A percentile compares a stretch with the other conserved stretches of the same genome.
phyloP scores from a whole-genome alignment of 441 rosid genomes.

The Gossypium schwendimanii region DNA sequence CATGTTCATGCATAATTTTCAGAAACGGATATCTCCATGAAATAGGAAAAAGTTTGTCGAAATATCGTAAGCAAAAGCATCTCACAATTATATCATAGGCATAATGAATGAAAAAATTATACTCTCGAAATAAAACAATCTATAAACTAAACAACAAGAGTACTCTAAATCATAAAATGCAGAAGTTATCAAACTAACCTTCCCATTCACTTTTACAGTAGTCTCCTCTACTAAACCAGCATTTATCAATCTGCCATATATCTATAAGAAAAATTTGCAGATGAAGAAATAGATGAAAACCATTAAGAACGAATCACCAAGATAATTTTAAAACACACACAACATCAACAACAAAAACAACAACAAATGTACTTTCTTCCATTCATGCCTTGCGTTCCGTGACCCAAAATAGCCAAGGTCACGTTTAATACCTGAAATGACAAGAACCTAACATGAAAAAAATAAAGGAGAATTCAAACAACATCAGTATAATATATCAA shows the following conservation, averaged over 20 bases:
- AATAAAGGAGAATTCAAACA: conserved; percentile 16
- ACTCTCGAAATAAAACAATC: too few relatives aligned
- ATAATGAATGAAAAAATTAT: background rate
- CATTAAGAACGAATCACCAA: background rate
- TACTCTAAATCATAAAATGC: background rate
- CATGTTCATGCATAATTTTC: conserved; percentile 7
- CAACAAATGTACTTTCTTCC: conserved; percentile 38
- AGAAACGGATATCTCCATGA: background rate
- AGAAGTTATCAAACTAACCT: conserved; percentile 29
- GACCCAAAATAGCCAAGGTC: conserved; percentile 51
- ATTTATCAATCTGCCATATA: conserved; percentile 45
- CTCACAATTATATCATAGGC: background rate
- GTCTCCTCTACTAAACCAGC: conserved; percentile 45
- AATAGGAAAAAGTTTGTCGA: background rate
- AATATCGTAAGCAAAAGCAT: background rate
- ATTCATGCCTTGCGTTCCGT: conserved; percentile 37
- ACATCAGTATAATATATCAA: conserved; percentile 1
- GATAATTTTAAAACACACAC: background rate
- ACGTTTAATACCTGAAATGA: conserved; percentile 53
- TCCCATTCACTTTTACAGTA: conserved; percentile 49
- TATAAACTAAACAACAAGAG: background rate
- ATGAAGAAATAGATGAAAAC: background rate
- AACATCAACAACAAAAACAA: background rate
- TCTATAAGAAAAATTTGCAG: conserved; percentile 22
- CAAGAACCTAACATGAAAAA: conserved; percentile 41